Base-by-base conservation (phyloP, 1,284 basidiomycete species). In the Malassezia nana region DNA sequence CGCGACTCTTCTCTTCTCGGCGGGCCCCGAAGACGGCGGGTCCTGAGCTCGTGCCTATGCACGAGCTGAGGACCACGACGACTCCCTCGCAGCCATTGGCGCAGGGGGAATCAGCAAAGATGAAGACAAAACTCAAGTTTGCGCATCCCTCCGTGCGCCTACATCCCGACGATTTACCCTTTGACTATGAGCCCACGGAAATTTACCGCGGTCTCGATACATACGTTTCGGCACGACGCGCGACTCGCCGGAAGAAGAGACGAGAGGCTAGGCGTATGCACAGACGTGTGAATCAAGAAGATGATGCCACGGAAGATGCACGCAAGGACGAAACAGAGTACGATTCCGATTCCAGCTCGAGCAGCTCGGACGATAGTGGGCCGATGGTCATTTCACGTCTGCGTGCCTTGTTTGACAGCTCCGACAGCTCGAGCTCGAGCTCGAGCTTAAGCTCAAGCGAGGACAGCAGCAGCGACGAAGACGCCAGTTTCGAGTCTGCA, bases 171-270 rank as follows among this genome's bases (percentile, higher is more conserved):
- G 69, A 74, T 43, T 48, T 74, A 30, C 71, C 71, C 2, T 40
- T 50, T 8, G 58, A 58, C 42, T 74, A 62, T 44, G 63, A 70
- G 18, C 59, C 58, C 4, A 62, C 60, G 24, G 71, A 74, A 6
- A 55, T 61, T 5, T 74, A 71, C 48, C 63, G 71, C 8, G 63
- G 64, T n/a, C 56, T 74, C 0, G 69, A 72, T 28, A 41, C 62
- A 3, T 72, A 64, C 45, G 65, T 74, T n/a, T 43, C 56, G 9
- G 65, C 62, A 13, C 60, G 65, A 18, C 63, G 67, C 16, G 51
- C 52, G 12, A 53, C 54, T 3, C 50, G 67, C 16, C 55, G 62
- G 30, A 53, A 32, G 5, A 30, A 52, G 24, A 53, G 62, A 7
- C 48, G 48, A 6, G 45, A 54, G 39, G 41, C 29, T 26, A 50